Base-by-base conservation (phyloP, 306 rosid genomes). In the Gillenia trifoliata region DNA sequence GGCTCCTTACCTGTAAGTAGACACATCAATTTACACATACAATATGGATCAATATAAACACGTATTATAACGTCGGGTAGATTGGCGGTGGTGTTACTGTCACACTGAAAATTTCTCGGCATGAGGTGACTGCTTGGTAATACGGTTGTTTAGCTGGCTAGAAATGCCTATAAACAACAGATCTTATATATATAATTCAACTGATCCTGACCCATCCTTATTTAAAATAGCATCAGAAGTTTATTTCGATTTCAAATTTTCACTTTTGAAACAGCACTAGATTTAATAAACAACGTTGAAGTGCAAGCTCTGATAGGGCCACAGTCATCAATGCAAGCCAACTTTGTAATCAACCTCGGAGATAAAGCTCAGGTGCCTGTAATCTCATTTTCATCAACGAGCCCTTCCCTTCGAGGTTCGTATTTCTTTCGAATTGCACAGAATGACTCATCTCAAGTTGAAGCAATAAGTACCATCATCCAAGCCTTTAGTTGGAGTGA, bases 261-360 rank as follows among this genome's bases (percentile, higher is more conserved):
- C 34, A 25, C 36, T 23, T 25, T 13, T 41, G 22, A 68, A 6
- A 62, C 75, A 81, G 82, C 85, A 5, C 9, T 77, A 16, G 76
- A 82, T 22, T 63, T 82, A n/a, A 73, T 77, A 4, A 73, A 77
- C 30, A 66, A 82, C 9, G 77, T 15, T 0, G 28, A 73, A 65
- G 79, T 82, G 28, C 33, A 82, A 66, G 82, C 82, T 11, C 77
- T 82, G 10, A 60, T 89, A 8, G 94, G 94, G 15, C 89, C 87
- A 36, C 28, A n/a, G 33, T 75, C 78, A 41, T 81, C 94, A 26
- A 86, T 74, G 83, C 78, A 89, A n/a, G 76, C 94, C 16, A 76
- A 43, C 54, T 89, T 87, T 16, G 41, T 89, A n/a, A 83, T 82
- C 71, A 15, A 76, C 23, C 82, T 89, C 0, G 91, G 87, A 28